Base-by-base conservation (phyloP, 495 filamentous ascomycete species). In the Usnea hakonensis region DNA sequence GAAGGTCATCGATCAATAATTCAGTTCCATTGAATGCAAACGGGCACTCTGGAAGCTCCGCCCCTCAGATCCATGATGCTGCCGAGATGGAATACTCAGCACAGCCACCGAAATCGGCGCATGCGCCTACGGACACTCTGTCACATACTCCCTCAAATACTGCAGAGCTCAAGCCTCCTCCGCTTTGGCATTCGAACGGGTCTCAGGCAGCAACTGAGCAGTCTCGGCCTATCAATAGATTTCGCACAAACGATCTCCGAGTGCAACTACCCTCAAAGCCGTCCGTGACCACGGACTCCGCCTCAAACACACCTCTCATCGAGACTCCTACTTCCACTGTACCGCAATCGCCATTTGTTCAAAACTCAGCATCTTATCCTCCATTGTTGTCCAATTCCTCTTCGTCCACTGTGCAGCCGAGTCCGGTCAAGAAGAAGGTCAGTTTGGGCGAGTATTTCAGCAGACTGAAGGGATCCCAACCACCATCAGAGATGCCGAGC, bases 371-470 rank as follows among this genome's bases (percentile, higher is more conserved):
- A 21, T 60, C 56, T 46, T 60, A 61, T 43, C 58, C 62, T 46
- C 52, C 58, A 10, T 70, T 74, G 61, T 75, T 74, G 32, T 68
- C 72, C n/a, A 55, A 33, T 37, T 52, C 67, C 19, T 38, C 55
- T 9, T 65, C 71, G 5, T 73, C 66, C 48, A 69, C 78, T 1
- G 77, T 80, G 2, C 77, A 77, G 30, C 77, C 85, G 23, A 85
- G 81, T 58, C 83, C 84, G 0, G 75, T 77, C 37, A 83, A 83
- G 75, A 88, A 87, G 70, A 83, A 85, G 65, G 73, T 87, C 62
- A 87, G 84, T 67, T 71, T 88, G n/a, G 85, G 84, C 60, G 85
- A 87, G 64, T 88, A 87, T 66, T 75, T 83, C 28, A 85, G 75
- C 57, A 74, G 79, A 61, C 73, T 73, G 57, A 80, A 62, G 30